These are phyloP conservation scores for Microbotryum lychnidis-dioicae DNA, from an alignment of 1,284 basidiomycete genomes.

Conservation along the genomic window DNA sequence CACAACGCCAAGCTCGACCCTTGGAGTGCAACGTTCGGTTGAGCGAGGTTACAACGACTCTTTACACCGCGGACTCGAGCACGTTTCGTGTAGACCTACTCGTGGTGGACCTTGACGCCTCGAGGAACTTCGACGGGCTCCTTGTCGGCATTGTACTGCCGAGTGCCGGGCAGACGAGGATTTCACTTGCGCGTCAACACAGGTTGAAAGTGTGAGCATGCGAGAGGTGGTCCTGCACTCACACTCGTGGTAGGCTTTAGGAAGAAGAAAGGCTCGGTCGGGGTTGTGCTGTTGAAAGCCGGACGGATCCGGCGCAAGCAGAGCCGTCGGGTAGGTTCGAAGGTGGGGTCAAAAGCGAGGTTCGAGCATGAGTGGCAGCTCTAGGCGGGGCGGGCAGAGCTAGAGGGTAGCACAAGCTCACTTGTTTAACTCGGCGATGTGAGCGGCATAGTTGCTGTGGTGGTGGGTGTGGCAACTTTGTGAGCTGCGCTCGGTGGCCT, in stretches of 20 bases:
- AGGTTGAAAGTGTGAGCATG: too few species aligned
- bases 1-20: slow-evolving; percentile 94
- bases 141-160: slow-evolving; percentile 24
- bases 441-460: slow-evolving; percentile 26
- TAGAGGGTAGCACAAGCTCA: too few species aligned
- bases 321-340: too few species aligned
- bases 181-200: too few species aligned
- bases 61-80: background rate
- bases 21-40: background rate
- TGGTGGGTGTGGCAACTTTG: background rate
- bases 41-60: background rate
- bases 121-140: slow-evolving; percentile 76
- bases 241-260: slow-evolving; percentile 73
- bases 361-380: too few species aligned
- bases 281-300: slow-evolving; percentile 80
- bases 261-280: slow-evolving; percentile 97
- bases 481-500: background rate
- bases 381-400: too few species aligned
- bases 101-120: slow-evolving; percentile 79
- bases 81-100: slow-evolving; percentile 25
- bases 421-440: slow-evolving; percentile 33
- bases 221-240: too few species aligned
- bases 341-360: too few species aligned
- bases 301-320: slow-evolving; percentile 58
- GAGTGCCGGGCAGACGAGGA: too few species aligned